Evolutionary conservation across 768 basidiomycete species (phyloP).

Genomic region (Naganishia vishniacii): DNA sequence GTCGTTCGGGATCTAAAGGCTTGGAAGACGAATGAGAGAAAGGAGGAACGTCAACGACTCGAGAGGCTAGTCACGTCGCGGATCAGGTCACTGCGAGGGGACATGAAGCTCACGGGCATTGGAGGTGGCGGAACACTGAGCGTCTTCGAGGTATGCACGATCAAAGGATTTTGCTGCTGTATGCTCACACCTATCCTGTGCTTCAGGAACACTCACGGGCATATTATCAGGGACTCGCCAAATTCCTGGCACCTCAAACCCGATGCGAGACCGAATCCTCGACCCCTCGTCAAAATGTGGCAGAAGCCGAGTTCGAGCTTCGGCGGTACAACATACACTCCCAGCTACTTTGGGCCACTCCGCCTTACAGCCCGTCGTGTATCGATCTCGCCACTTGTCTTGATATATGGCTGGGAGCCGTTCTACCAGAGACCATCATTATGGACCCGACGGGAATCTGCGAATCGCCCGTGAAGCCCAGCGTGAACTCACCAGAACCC

Average conservation of each 20-base stretch:
- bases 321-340: slow-evolving; percentile 20
- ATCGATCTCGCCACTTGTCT: slow-evolving; percentile 22
- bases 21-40: slow-evolving; percentile 19
- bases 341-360: slow-evolving; percentile 23
- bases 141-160: slow-evolving; percentile 14
- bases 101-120: slow-evolving; percentile 15
- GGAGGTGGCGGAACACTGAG: slow-evolving; percentile 21
- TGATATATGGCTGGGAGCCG: slow-evolving; percentile 18
- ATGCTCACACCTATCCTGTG: too few species aligned
- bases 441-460: background rate
- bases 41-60: slow-evolving; percentile 14
- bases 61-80: slow-evolving; percentile 18
- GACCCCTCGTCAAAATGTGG: background rate
- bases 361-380: slow-evolving; percentile 20
- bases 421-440: background rate
- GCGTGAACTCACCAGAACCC: background rate
- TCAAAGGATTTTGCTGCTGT: background rate
- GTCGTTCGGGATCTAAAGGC: slow-evolving; percentile 6
- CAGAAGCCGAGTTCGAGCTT: slow-evolving; percentile 20
- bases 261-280: background rate
- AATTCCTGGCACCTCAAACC: background rate
- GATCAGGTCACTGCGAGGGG: slow-evolving; percentile 2
- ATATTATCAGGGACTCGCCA: background rate
- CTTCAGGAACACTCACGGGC: background rate
- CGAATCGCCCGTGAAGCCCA: background rate